These are phyloP conservation scores for Fusarium verrucosum DNA, from an alignment of 2,329 filamentous ascomycete genomes.

Conservation along the genomic window DNA sequence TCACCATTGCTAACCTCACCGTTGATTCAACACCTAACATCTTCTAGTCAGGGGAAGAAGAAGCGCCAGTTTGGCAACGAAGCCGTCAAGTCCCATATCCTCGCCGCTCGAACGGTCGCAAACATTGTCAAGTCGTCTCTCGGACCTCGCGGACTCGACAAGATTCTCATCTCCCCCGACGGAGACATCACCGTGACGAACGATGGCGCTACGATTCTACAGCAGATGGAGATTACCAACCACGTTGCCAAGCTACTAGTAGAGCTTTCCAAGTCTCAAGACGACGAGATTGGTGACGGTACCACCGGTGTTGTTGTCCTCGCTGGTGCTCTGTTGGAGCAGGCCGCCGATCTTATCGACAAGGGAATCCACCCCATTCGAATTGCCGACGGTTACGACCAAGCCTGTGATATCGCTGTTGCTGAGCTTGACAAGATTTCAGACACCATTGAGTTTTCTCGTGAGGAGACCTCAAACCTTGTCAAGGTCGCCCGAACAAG, in stretches of 20 bases:
- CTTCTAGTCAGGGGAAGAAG: conserved; percentile 88
- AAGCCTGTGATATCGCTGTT: conserved; percentile 96
- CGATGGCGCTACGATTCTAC: conserved; percentile 96
- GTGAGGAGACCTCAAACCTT: conserved; percentile 82
- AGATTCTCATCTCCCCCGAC: conserved; percentile 98
- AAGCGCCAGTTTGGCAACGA: conserved; percentile 96
- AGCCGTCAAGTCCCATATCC: conserved; percentile 97
- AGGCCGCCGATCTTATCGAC: conserved; percentile 97
- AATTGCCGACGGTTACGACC: conserved; percentile 97
- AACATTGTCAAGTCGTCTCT: conserved; percentile 98
- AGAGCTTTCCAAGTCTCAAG: conserved; percentile 97
- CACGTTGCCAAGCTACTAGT: conserved; percentile 97
- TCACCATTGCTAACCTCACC: conserved; percentile 1
- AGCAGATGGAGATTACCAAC: conserved; percentile 99
- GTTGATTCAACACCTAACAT: conserved; percentile 34
- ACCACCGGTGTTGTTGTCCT: conserved; percentile 98
- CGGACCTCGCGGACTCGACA: conserved; percentile 94
- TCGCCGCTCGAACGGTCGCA: conserved; percentile 93
- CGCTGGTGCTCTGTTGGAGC: conserved; percentile 92
- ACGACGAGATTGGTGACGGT: conserved; percentile 98
- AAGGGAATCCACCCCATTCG: conserved; percentile 99
- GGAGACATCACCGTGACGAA: conserved; percentile 99
- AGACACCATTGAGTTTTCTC: conserved; percentile 87
- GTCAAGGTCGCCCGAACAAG: conserved; percentile 95
- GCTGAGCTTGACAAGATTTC: conserved; percentile 92